Evolutionary conservation across 2,329 filamentous ascomycete genomes (phyloP).

Genomic region (Xylaria sp.): DNA sequence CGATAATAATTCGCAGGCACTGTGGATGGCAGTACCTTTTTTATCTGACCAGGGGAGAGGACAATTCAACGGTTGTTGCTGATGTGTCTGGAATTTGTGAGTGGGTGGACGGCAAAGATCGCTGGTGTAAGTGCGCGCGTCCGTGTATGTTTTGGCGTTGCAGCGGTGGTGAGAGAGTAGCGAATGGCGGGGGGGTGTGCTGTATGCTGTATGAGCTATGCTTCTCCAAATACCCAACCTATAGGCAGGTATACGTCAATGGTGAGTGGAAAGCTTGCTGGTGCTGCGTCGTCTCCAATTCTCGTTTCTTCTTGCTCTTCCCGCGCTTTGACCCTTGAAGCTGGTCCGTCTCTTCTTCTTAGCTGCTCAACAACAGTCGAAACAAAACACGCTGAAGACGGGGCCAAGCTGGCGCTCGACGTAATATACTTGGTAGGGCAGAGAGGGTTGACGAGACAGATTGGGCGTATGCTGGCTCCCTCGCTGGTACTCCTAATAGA

Average conservation of each 20-base stretch:
- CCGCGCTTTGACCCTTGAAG: constrained; percentile 29
- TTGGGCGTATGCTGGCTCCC: constrained; percentile 40
- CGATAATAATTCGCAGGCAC: constrained; percentile 2
- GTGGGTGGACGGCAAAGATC: no score
- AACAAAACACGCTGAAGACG: constrained; percentile 23
- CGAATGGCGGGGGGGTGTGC: constrained; percentile 27
- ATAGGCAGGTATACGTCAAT: constrained; percentile 24
- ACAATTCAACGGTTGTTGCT: constrained; percentile 7
- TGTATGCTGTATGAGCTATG: constrained; percentile 27
- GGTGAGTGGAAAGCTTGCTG: constrained; percentile 18
- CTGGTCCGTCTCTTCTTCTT: constrained; percentile 12
- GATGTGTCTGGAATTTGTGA: no score
- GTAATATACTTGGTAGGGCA: constrained; percentile 42
- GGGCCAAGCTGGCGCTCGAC: constrained; percentile 35
- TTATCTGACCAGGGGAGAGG: not conserved
- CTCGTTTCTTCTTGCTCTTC: constrained; percentile 21
- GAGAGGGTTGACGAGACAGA: constrained; percentile 31
- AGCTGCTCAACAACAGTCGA: constrained; percentile 11
- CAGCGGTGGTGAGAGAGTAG: constrained; percentile 28
- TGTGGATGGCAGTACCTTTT: not conserved
- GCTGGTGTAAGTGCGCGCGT: constrained; percentile 36
- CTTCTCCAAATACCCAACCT: no score
- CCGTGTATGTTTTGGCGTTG: constrained; percentile 34
- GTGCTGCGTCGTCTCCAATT: constrained; percentile 26
- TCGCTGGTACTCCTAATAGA: constrained; percentile 40